A percentile compares a stretch with the other conserved stretches of the same genome.
Conservation (phyloP, 1,139 yeast species). For the Citeromyces hawaiiensis region DNA sequence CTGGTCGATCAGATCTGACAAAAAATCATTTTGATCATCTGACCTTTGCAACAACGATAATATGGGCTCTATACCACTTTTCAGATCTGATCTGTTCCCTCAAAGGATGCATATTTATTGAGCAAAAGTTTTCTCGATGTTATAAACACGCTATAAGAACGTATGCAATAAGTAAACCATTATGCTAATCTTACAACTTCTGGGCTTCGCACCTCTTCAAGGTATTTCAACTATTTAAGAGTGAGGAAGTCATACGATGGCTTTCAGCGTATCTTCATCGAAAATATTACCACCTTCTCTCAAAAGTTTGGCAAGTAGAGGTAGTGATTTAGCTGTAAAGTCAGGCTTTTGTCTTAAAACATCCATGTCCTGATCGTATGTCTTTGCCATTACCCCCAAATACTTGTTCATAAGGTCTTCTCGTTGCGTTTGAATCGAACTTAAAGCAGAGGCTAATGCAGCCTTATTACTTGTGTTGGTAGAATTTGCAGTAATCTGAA, state of each 20-base stretch:
- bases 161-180: too few species aligned
- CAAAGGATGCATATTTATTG: too few species aligned
- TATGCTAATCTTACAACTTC: too few species aligned
- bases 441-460: constrained; percentile 13
- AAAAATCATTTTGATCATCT: too few species aligned
- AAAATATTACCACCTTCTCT: constrained; percentile 58
- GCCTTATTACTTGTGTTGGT: constrained; percentile 14
- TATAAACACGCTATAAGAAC: too few species aligned
- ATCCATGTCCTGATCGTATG: constrained; percentile 52
- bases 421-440: constrained; percentile 14
- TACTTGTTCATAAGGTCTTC: constrained; percentile 36
- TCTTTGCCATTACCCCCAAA: constrained; percentile 41
- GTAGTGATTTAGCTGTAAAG: constrained; percentile 43
- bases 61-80: too few species aligned
- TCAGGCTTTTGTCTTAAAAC: constrained; percentile 53
- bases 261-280: constrained; percentile 44
- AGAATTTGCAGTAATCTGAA: constrained; percentile 16
- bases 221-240: neutral
- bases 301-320: constrained; percentile 47
- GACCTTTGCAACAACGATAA: too few species aligned
- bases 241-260: constrained; percentile 14
- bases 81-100: too few species aligned
- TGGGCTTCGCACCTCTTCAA: too few species aligned
- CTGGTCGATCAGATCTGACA: too few species aligned
- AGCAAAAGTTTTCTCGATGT: too few species aligned